phyloP scores from a whole-genome alignment of 139 green algal genomes.

The Coelastrella sp. region DNA sequence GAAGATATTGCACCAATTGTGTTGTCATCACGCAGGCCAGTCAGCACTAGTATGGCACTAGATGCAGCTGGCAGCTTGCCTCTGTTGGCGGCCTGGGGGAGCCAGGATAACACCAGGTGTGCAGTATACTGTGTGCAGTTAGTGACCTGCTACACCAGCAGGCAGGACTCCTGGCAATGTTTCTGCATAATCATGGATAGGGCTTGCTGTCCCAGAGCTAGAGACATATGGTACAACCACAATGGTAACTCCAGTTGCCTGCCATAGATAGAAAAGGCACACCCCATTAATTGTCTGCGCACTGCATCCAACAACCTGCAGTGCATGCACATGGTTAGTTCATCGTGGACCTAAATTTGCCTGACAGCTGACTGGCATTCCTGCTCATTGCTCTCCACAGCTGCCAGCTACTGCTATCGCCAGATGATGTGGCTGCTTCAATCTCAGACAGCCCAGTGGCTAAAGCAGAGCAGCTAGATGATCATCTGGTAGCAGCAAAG shows the following conservation, averaged over 20 bases:
- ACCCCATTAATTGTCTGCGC: no score
- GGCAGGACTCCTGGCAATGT: background rate
- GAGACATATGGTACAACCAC: no score
- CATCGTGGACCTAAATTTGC: background rate
- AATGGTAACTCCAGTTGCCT: no score
- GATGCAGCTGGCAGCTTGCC: background rate
- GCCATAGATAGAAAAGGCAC: no score
- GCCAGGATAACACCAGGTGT: conserved; percentile 13
- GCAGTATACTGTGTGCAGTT: background rate
- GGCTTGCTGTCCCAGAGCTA: background rate
- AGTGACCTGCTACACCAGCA: background rate
- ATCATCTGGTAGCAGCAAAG: background rate
- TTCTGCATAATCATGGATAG: background rate
- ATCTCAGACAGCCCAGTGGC: background rate
- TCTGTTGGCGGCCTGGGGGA: conserved; percentile 13
- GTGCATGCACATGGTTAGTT: no score
- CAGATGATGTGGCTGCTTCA: background rate
- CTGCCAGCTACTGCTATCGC: background rate
- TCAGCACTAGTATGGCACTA: no score
- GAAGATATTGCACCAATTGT: background rate
- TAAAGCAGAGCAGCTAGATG: background rate
- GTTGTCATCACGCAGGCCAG: background rate
- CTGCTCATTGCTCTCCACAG: background rate
- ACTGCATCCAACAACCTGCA: no score
- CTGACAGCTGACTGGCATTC: background rate